These are phyloP conservation scores for Xylaria nigripes DNA, from an alignment of 495 filamentous ascomycete species.

Conservation along the genomic window DNA sequence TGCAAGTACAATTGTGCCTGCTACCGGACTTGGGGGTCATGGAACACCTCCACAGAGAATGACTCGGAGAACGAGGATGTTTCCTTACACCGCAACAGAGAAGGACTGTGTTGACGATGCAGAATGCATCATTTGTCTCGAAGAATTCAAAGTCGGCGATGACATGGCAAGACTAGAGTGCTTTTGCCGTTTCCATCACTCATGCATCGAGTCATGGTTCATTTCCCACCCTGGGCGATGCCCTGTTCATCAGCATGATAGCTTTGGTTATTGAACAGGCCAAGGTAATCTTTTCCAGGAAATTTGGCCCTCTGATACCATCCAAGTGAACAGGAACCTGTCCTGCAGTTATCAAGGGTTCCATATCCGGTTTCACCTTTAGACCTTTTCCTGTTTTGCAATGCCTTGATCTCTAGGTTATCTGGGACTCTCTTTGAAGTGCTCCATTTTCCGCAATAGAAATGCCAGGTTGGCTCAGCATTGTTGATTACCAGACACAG, in stretches of 20 bases:
- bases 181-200: slow-evolving; percentile 82
- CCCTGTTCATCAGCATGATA: slow-evolving; percentile 49
- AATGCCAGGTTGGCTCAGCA: neutral
- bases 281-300: neutral
- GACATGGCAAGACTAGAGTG: slow-evolving; percentile 82
- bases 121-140: slow-evolving; percentile 94
- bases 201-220: slow-evolving; percentile 54
- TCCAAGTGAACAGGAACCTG: neutral
- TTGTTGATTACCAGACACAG: neutral
- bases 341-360: neutral
- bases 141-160: slow-evolving; percentile 84
- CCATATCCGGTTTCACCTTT: neutral
- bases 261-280: slow-evolving; percentile 33
- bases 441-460: too few relatives aligned
- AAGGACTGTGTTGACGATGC: slow-evolving; percentile 79
- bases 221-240: slow-evolving; percentile 43
- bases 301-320: neutral
- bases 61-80: slow-evolving; percentile 40
- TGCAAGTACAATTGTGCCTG: slow-evolving; percentile 10
- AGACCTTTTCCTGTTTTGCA: neutral
- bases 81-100: slow-evolving; percentile 71
- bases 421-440: too few relatives aligned
- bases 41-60: slow-evolving; percentile 22
- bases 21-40: slow-evolving; percentile 5
- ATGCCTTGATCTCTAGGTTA: neutral